Percentiles rank a stretch among this genome's conserved stretches.
These are phyloP conservation scores for Aspergillus cristatus DNA, from an alignment of 495 filamentous ascomycete genomes.

Conservation along the genomic window DNA sequence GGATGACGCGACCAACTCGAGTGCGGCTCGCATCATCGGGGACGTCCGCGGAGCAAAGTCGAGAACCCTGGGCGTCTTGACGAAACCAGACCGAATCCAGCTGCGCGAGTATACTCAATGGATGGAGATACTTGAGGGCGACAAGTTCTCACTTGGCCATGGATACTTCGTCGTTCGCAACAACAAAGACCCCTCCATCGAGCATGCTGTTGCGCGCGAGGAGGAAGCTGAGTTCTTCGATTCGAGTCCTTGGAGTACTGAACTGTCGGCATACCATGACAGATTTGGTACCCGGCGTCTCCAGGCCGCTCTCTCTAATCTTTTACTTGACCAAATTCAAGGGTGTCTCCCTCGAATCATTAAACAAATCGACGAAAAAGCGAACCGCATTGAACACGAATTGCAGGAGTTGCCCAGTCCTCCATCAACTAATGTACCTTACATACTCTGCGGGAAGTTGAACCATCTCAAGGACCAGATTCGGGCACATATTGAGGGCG, in stretches of 20 bases:
- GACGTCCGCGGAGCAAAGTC: constrained; percentile 42
- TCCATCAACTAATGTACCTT: constrained; percentile 30
- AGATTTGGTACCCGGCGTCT: constrained; percentile 52
- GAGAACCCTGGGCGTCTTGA: constrained; percentile 68
- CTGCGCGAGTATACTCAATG: constrained; percentile 42
- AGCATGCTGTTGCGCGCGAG: constrained; percentile 42
- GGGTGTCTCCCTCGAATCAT: constrained; percentile 52
- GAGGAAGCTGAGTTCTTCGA: constrained; percentile 56
- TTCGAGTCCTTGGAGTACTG: constrained; percentile 33
- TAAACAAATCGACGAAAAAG: constrained; percentile 43
- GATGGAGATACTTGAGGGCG: constrained; percentile 47
- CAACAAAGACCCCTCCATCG: constrained; percentile 38
- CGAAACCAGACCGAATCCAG: constrained; percentile 65
- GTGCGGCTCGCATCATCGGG: constrained; percentile 53
- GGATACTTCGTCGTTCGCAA: constrained; percentile 60
- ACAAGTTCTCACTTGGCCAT: constrained; percentile 46
- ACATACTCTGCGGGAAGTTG: constrained; percentile 27
- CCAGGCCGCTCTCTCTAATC: constrained; percentile 42
- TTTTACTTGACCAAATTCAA: constrained; percentile 48
- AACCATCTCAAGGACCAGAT: constrained; percentile 22
- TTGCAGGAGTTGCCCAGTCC: constrained; percentile 47
- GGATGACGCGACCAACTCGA: constrained; percentile 60
- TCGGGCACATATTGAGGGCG: constrained; percentile 26
- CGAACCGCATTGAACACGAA: constrained; percentile 34
- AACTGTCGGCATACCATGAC: constrained; percentile 36